Evolutionary conservation across 164 flowering plant species (phyloP).

Genomic region (Umbellularia californica): DNA sequence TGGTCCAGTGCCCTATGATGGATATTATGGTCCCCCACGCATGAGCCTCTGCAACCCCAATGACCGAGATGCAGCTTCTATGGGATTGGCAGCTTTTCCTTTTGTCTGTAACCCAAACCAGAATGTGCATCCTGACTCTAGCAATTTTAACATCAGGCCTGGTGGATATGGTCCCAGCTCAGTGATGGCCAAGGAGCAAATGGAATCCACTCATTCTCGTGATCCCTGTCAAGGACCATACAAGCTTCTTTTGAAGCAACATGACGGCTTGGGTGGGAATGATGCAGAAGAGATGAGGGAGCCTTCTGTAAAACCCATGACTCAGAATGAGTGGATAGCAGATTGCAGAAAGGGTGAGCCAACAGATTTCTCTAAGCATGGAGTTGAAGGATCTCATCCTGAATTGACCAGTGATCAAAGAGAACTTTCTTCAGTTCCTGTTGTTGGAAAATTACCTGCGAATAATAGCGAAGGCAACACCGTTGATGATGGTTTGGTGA

Average conservation of each 20-base stretch:
- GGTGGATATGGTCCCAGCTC: conserved; percentile 43
- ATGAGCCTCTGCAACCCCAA: conserved; percentile 55
- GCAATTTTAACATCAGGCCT: conserved; percentile 40
- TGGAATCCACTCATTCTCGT: conserved; percentile 39
- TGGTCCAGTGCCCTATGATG: conserved; percentile 70
- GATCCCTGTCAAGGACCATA: conserved; percentile 43
- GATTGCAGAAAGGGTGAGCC: conserved; percentile 30
- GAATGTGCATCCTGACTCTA: conserved; percentile 40
- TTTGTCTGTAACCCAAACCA: conserved; percentile 46
- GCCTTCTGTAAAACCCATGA: conserved; percentile 16
- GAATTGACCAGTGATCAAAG: conserved; percentile 16
- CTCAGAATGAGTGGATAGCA: conserved; percentile 1
- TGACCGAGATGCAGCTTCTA: conserved; percentile 59
- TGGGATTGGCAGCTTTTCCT: conserved; percentile 62
- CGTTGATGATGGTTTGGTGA: conserved; percentile 24
- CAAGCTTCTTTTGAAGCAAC: conserved; percentile 65
- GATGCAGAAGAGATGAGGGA: conserved; percentile 46
- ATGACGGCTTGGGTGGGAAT: conserved; percentile 48
- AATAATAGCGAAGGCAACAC: conserved; percentile 22
- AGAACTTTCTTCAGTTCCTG: conserved; percentile 20
- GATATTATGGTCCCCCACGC: conserved; percentile 71
- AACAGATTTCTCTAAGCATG: conserved; percentile 23
- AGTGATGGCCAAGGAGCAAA: conserved; percentile 34
- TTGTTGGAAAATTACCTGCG: conserved; percentile 24
- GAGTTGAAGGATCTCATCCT: conserved; percentile 25